Percentiles rank a stretch among this genome's conserved stretches.
These are phyloP conservation scores for Phytophthora tubulina DNA, from an alignment of 352 stramenopile genomes.

Conservation along the genomic window DNA sequence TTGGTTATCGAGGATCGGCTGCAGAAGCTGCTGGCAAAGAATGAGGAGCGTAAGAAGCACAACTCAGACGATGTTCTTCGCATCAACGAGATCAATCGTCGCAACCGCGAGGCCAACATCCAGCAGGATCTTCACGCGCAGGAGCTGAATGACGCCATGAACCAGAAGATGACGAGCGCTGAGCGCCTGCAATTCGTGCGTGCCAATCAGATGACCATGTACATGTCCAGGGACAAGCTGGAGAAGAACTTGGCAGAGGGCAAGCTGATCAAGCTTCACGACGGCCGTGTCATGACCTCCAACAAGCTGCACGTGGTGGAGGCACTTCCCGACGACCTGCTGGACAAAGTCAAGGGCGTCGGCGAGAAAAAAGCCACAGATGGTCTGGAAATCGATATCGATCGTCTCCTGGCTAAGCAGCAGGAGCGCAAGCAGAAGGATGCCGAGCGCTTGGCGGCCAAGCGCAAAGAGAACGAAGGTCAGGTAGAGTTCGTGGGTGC, in stretches of 20 bases:
- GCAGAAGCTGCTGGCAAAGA: constrained; percentile 69
- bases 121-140: constrained; percentile 84
- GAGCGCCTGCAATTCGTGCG: constrained; percentile 88
- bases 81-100: constrained; percentile 89
- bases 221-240: constrained; percentile 81
- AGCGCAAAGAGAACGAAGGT: constrained; percentile 46
- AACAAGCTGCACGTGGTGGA: constrained; percentile 90
- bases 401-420: constrained; percentile 77
- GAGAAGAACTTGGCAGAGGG: constrained; percentile 85
- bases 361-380: constrained; percentile 39
- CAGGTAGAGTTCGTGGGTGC: constrained; percentile 79
- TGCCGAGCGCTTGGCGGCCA: constrained; percentile 56
- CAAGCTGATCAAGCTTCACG: constrained; percentile 71
- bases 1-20: constrained; percentile 75
- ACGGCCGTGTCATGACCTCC: constrained; percentile 85
- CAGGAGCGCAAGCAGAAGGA: constrained; percentile 70
- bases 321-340: constrained; percentile 80
- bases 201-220: constrained; percentile 88
- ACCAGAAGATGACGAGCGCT: constrained; percentile 84
- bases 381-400: constrained; percentile 77
- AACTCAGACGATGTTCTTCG: constrained; percentile 86
- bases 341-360: constrained; percentile 61
- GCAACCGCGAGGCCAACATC: constrained; percentile 85
- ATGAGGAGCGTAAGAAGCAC: constrained; percentile 74
- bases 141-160: constrained; percentile 76